Evolutionary conservation across 108 stramenopile species (phyloP).

Genomic region (Nitzschia sp.): DNA sequence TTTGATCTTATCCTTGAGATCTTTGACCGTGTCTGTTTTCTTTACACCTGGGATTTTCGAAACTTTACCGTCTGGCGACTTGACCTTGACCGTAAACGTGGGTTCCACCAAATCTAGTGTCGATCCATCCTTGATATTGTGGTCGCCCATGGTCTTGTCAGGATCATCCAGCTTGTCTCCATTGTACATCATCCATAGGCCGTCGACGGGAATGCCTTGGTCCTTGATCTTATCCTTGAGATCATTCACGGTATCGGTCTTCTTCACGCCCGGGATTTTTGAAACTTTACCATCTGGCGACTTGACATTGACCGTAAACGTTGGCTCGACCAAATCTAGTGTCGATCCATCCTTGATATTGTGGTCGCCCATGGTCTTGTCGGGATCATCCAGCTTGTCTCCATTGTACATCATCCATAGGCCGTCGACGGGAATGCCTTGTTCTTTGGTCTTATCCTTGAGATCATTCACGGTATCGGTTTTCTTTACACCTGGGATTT

Average conservation of each 20-base stretch:
- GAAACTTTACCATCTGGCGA: not conserved
- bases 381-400: not conserved
- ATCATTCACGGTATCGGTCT: slow-evolving; percentile 11
- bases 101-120: slow-evolving; percentile 12
- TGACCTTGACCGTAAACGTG: slow-evolving; percentile 25
- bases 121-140: slow-evolving; percentile 15
- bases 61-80: not conserved
- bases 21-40: slow-evolving; percentile 20
- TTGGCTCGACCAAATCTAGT: slow-evolving; percentile 11
- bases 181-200: slow-evolving; percentile 8
- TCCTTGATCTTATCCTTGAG: slow-evolving; percentile 25
- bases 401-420: slow-evolving; percentile 10
- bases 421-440: slow-evolving; percentile 11
- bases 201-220: not conserved
- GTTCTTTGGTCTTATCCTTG: slow-evolving; percentile 13
- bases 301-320: not conserved
- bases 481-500: slow-evolving; percentile 11
- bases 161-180: not conserved
- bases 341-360: slow-evolving; percentile 9
- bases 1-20: slow-evolving; percentile 22
- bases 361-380: slow-evolving; percentile 9
- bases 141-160: not conserved
- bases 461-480: slow-evolving; percentile 17
- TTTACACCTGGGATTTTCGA: slow-evolving; percentile 2
- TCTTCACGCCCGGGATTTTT: not conserved